These are phyloP conservation scores for Lasiodiplodia citricola DNA, from an alignment of 2,329 filamentous ascomycete species.

Conservation along the genomic window DNA sequence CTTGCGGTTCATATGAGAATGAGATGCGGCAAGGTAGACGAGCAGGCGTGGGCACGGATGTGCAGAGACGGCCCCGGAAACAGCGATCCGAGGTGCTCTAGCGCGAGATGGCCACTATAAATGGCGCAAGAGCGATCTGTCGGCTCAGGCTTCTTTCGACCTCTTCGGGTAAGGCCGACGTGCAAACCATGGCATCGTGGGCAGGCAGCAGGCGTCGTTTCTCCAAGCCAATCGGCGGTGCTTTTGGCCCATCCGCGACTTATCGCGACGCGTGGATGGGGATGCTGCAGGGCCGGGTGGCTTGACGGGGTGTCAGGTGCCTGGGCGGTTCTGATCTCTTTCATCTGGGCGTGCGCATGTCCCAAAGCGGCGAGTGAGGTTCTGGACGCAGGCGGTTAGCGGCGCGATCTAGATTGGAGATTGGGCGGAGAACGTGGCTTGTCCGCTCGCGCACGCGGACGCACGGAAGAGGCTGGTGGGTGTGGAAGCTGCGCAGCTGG, in stretches of 20 bases:
- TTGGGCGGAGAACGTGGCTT: background rate
- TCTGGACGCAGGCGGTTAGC: background rate
- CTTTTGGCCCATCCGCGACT: background rate
- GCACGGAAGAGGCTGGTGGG: constrained; percentile 5
- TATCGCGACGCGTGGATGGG: background rate
- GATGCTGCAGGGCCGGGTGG: background rate
- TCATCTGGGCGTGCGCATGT: background rate
- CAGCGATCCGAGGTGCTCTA: background rate
- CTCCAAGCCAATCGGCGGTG: no score
- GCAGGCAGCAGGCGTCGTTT: no score
- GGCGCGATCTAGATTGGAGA: background rate
- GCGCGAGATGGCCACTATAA: background rate
- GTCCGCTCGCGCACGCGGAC: background rate
- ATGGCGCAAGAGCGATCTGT: background rate
- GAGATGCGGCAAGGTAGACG: background rate
- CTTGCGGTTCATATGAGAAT: background rate
- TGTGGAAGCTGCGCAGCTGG: background rate
- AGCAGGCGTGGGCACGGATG: background rate
- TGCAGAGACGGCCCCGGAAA: background rate
- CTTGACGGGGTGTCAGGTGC: background rate
- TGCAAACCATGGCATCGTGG: background rate
- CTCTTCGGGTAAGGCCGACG: background rate
- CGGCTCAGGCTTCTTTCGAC: background rate
- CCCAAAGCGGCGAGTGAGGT: background rate
- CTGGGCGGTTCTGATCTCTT: background rate